Evolutionary conservation across 106 monocot species (phyloP), one percentile per base, ranked within the genome.

Genomic region (Posidonia australis): DNA sequence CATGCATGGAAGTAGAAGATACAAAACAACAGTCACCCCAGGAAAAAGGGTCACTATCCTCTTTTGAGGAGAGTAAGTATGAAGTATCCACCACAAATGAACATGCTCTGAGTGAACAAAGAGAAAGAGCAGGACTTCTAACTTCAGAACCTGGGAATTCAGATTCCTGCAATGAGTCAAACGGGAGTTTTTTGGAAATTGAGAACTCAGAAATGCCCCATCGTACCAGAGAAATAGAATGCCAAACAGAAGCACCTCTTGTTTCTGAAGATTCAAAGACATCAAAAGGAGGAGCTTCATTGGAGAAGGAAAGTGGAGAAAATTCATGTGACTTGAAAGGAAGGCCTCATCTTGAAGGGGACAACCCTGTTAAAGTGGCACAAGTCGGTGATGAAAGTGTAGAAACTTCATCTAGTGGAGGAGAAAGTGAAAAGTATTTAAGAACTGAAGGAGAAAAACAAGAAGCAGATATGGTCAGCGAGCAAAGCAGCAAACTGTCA

Each of bases 401-500:
- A 25, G 74, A 71, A 26, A 73, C 64, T 41, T 10, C 64, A 24
- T 62, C 70, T 6, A 82, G 68, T 63, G 80, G 73, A 69, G 68
- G 72, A 64, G 80, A 88, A 65, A 68, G 26, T 51, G 84, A 80
- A 44, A 83, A 82, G 53, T 7, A 58, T 23, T 68, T 48, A 30
- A 49, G 72, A 25, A 67, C 28, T 9, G 67, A 76, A 30, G 72
- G 41, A 0, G 74, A 70, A 55, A 87, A 79, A 56, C 74, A 63
- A 46, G 79, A 77, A 65, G 51, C 43, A 20, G 80, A 77, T 27
- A 44, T 29, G 55, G 69, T 58, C 21, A 83, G 80, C 67, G 90
- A 90, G 31, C 45, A 70, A 36, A 80, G 62, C 65, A 84, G 80
- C 74, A 94, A 84, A 77, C 80, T 94, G 29, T 94, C 94, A 29